Percentiles rank a stretch among this genome's conserved stretches.
Evolutionary conservation across 768 basidiomycete species (phyloP).

Genomic region (Neoboletus magnificus): DNA sequence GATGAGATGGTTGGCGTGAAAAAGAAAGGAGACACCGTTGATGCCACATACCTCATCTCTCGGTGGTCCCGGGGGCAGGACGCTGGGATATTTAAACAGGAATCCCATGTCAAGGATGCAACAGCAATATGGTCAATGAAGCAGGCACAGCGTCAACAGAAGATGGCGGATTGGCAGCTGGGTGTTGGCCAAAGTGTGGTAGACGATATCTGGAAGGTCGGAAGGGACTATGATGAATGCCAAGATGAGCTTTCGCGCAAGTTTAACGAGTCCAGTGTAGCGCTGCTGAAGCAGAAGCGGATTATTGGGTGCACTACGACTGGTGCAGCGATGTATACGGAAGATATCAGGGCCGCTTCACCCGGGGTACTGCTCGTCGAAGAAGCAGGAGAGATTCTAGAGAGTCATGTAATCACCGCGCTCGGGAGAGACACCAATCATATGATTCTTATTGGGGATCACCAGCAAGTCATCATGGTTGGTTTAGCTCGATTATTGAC

Average conservation of each 20-base stretch:
- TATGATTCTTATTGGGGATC: slow-evolving; percentile 68
- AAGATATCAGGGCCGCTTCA: slow-evolving; percentile 42
- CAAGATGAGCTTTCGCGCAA: slow-evolving; percentile 36
- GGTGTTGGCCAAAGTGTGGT: slow-evolving; percentile 36
- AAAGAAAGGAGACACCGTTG: slow-evolving; percentile 35
- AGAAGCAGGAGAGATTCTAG: slow-evolving; percentile 71
- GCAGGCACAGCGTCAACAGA: slow-evolving; percentile 22
- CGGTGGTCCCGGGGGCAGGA: slow-evolving; percentile 45
- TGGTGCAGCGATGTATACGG: slow-evolving; percentile 58
- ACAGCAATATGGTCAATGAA: slow-evolving; percentile 39
- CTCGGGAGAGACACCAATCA: slow-evolving; percentile 45
- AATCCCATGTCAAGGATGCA: slow-evolving; percentile 22
- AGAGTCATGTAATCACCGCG: slow-evolving; percentile 62
- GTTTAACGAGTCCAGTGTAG: slow-evolving; percentile 32
- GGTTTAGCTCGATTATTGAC: not conserved
- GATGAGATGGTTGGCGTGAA: slow-evolving; percentile 50
- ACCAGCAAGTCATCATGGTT: slow-evolving; percentile 49
- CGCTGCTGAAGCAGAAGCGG: slow-evolving; percentile 42
- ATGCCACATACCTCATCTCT: slow-evolving; percentile 41
- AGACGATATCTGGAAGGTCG: slow-evolving; percentile 30
- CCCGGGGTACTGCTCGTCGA: slow-evolving; percentile 62
- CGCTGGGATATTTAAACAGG: slow-evolving; percentile 40
- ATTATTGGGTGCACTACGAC: slow-evolving; percentile 71
- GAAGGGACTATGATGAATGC: slow-evolving; percentile 39
- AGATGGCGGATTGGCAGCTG: slow-evolving; percentile 34